Percentiles rank a stretch among this genome's conserved stretches.
phyloP scores from a whole-genome alignment of 164 flowering plant species.

The Pachysandra terminalis region DNA sequence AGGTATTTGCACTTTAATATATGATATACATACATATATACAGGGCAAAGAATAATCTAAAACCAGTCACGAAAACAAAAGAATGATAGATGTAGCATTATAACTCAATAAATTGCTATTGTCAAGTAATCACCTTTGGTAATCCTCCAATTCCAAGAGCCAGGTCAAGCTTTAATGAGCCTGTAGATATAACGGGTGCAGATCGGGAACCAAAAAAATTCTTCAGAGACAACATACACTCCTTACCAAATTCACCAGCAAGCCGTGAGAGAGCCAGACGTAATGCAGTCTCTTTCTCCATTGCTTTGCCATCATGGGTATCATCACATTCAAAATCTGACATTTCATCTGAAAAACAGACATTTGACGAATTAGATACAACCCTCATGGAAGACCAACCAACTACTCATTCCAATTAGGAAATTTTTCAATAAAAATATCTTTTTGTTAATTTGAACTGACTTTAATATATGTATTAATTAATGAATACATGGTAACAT shows the following conservation, averaged over 20 bases:
- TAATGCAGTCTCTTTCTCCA: constrained; percentile 61
- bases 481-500: no score
- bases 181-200: constrained; percentile 67
- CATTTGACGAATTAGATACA: background rate
- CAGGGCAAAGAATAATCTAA: no score
- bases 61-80: background rate
- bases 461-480: background rate
- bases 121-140: constrained; percentile 55
- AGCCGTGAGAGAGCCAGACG: constrained; percentile 58
- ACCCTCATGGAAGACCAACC: background rate
- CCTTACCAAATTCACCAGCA: constrained; percentile 60
- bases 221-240: constrained; percentile 65
- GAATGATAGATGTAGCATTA: background rate
- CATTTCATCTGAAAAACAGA: constrained; percentile 36
- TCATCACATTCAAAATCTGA: constrained; percentile 53
- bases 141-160: constrained; percentile 90
- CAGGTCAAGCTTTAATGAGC: constrained; percentile 73
- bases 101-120: background rate
- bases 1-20: no score
- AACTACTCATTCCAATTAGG: background rate
- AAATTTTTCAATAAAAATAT: no score
- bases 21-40: no score
- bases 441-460: no score
- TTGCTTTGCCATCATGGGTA: constrained; percentile 34
- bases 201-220: constrained; percentile 52